A percentile compares a stretch with the other conserved stretches of the same genome.
Conservation (phyloP, 805 yeast species). For the Danielozyma ontarioensis region DNA sequence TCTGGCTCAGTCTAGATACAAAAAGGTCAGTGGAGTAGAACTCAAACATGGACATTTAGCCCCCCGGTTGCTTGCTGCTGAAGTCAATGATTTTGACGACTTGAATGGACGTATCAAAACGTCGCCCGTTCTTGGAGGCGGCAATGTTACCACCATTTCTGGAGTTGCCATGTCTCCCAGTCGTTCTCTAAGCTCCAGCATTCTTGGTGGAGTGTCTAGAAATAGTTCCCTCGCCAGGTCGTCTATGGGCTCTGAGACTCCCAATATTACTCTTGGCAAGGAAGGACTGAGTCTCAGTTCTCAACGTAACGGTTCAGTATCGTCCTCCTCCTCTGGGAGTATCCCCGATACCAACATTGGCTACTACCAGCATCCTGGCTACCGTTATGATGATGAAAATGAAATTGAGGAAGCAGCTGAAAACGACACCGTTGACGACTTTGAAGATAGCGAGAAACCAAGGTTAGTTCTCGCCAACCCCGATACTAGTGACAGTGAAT, state of each 20-base stretch:
- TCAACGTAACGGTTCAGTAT: constrained; percentile 14
- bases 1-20: constrained; percentile 11
- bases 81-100: constrained; percentile 61
- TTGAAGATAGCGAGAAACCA: constrained; percentile 34
- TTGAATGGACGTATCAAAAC: not conserved
- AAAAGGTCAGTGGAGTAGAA: constrained; percentile 44
- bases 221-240: constrained; percentile 26
- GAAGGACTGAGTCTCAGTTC: constrained; percentile 12
- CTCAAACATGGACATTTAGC: constrained; percentile 59
- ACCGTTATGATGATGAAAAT: constrained; percentile 22
- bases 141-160: not conserved
- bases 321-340: constrained; percentile 27
- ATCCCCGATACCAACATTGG: constrained; percentile 18
- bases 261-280: constrained; percentile 11
- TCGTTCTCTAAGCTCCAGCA: constrained; percentile 11
- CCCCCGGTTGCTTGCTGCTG: constrained; percentile 68
- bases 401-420: constrained; percentile 12
- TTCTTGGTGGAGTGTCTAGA: constrained; percentile 13
- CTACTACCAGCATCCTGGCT: constrained; percentile 39
- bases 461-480: constrained; percentile 57
- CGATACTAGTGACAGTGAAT: constrained; percentile 41
- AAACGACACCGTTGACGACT: constrained; percentile 10
- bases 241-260: constrained; percentile 20
- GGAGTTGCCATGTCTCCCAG: no score
- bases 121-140: not conserved